These are phyloP conservation scores for Cymbopogon citratus DNA, from an alignment of 176 grass and related monocot genomes.

Conservation along the genomic window DNA sequence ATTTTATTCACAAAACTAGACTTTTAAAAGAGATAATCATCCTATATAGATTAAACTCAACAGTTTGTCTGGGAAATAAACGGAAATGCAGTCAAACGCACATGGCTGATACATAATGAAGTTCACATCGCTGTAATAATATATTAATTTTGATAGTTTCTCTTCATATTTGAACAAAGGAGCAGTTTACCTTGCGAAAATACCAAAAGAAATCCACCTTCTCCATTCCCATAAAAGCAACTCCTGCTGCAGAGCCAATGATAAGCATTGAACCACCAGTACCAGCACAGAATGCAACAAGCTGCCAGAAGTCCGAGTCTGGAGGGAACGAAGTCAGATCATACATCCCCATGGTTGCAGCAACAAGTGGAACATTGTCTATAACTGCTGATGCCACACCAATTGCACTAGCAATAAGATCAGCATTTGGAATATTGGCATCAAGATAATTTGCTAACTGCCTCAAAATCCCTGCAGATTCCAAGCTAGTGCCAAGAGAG, in stretches of 20 bases:
- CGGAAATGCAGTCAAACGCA: neutral
- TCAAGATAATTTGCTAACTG: conserved; percentile 91
- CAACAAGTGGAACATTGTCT: conserved; percentile 97
- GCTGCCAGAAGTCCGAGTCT: conserved; percentile 95
- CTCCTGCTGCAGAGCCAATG: conserved; percentile 93
- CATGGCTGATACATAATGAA: conserved; percentile 1
- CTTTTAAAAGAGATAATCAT: neutral
- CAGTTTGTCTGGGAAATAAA: neutral
- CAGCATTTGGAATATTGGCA: conserved; percentile 62
- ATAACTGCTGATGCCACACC: conserved; percentile 85
- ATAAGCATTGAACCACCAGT: conserved; percentile 97
- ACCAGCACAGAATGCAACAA: conserved; percentile 91
- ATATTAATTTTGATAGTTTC: neutral
- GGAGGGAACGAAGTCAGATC: conserved; percentile 79
- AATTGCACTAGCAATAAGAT: conserved; percentile 85
- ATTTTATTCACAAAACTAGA: conserved; percentile 8
- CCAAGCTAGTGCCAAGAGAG: conserved; percentile 56
- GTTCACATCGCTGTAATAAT: neutral
- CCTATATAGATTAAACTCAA: neutral
- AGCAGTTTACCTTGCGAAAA: conserved; percentile 73
- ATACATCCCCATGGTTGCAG: conserved; percentile 97
- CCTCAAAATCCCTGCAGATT: conserved; percentile 88
- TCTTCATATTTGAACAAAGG: conserved; percentile 1
- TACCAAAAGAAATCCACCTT: conserved; percentile 99
- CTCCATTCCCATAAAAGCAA: conserved; percentile 98